Percentiles rank a stretch among this genome's conserved stretches.
Evolutionary conservation across 768 basidiomycete genomes (phyloP).

Genomic region (Cystofilobasidium macerans): DNA sequence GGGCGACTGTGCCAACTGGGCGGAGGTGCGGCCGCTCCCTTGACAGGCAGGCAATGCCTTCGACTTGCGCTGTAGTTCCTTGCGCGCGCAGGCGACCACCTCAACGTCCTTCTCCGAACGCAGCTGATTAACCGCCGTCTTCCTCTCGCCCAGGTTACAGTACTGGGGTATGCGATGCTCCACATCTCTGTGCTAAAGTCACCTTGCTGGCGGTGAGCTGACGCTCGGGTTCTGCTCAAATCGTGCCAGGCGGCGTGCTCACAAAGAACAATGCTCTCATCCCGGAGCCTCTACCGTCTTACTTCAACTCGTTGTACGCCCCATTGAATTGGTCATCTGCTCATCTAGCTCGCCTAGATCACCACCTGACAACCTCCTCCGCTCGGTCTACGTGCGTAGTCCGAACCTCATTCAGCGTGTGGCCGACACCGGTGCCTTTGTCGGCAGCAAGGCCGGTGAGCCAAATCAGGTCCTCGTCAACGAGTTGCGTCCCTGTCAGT

Average conservation of each 20-base stretch:
- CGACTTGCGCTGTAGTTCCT: no score
- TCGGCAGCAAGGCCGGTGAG: constrained; percentile 49
- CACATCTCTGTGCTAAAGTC: neutral
- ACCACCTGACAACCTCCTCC: constrained; percentile 13
- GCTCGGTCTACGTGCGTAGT: constrained; percentile 40
- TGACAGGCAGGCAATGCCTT: no score
- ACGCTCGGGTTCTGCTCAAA: neutral
- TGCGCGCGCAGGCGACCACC: neutral
- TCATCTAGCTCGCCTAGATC: constrained; percentile 7
- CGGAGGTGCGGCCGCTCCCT: constrained; percentile 43
- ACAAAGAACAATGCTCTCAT: constrained; percentile 55
- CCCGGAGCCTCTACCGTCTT: constrained; percentile 58
- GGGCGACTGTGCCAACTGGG: constrained; percentile 64
- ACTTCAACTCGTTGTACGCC: constrained; percentile 56
- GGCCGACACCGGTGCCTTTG: constrained; percentile 53
- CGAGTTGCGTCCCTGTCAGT: no score
- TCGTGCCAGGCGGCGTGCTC: constrained; percentile 54
- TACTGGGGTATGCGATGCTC: constrained; percentile 28
- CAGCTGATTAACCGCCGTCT: neutral
- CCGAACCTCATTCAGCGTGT: constrained; percentile 68
- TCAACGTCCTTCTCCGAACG: neutral
- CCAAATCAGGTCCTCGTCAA: constrained; percentile 88
- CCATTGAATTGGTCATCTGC: constrained; percentile 11
- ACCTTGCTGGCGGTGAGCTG: neutral
- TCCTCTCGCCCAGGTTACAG: constrained; percentile 11